Base-by-base conservation (phyloP, 1,284 basidiomycete genomes). In the Ganoderma boninense region DNA sequence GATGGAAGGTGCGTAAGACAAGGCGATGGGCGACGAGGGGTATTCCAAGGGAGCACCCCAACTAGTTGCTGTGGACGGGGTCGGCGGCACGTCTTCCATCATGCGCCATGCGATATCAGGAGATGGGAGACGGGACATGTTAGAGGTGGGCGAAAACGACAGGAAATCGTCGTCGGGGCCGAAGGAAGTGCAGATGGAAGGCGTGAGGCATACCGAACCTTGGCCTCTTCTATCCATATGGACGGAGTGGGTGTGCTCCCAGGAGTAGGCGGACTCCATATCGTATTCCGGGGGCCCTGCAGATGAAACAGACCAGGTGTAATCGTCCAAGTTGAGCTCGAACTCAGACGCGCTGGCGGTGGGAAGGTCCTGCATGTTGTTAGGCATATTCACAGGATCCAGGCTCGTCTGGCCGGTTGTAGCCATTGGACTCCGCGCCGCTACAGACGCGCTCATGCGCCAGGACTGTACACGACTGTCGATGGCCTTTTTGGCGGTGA, bases 221-320 rank as follows among this genome's bases (percentile, higher is more conserved):
- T 85, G 80, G 52, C 84, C 70, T 20, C 90, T 87, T 62, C 84
- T 77, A 49, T 86, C 87, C 52, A 92, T 76, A 74, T 91, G 88
- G n/a, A 92, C 80, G 20, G 79, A 80, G 18, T 77, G 78, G 14
- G 77, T 72, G 38, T 76, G 72, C 64, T 79, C 78, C 77, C 80
- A 82, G 3, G 83, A 82, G 23, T 77, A 69, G 11, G 80, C 77
- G 14, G 82, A 84, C 52, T 82, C 77, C 63, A 84, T 81, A 60
- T 81, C 76, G 68, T 86, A 86, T 32, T 80, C 78, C 11, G 80
- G 82, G 40, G 92, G 92, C 14, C 92, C 91, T 4, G 80, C 81
- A 11, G 92, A 93, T 8, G 90, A 90, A 35, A 89, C 84, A 7
- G 91, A 92, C 90, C 92, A 94, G 13, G 85, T 78, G 76, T 87